Evolutionary conservation across 805 yeast genomes (phyloP).

Genomic region (Ogataea allantospora): DNA sequence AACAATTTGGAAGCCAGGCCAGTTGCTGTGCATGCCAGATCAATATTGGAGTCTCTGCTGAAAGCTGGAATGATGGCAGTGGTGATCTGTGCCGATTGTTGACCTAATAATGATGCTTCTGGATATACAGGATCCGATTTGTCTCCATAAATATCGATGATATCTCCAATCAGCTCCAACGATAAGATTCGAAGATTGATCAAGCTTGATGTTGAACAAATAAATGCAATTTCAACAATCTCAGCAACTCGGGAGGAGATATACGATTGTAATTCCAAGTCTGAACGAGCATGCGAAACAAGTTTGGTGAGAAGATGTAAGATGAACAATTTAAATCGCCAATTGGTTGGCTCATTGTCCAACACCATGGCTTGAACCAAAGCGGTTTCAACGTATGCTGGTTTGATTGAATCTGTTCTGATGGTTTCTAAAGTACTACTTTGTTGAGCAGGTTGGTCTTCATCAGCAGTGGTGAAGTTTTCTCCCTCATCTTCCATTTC

Average conservation of each 20-base stretch:
- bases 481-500: slow-evolving; percentile 25
- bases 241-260: slow-evolving; percentile 54
- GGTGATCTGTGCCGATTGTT: slow-evolving; percentile 91
- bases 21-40: slow-evolving; percentile 73
- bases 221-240: slow-evolving; percentile 72
- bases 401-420: slow-evolving; percentile 2
- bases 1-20: slow-evolving; percentile 75
- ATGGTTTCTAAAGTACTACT: slow-evolving; percentile 5
- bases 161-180: slow-evolving; percentile 59
- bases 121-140: slow-evolving; percentile 72
- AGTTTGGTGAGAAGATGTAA: slow-evolving; percentile 46
- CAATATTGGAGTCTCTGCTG: slow-evolving; percentile 65
- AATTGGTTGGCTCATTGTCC: slow-evolving; percentile 54
- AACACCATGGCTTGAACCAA: slow-evolving; percentile 28
- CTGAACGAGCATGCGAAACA: slow-evolving; percentile 39
- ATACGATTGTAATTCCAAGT: slow-evolving; percentile 38
- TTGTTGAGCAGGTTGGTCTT: slow-evolving; percentile 21
- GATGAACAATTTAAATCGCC: slow-evolving; percentile 54
- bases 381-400: slow-evolving; percentile 7
- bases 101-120: slow-evolving; percentile 71
- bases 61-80: slow-evolving; percentile 90
- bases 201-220: slow-evolving; percentile 75
- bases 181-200: slow-evolving; percentile 62
- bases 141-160: slow-evolving; percentile 59
- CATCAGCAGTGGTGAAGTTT: slow-evolving; percentile 18